Conservation (phyloP, 2,329 filamentous ascomycete genomes). For the Lizonia empirigonia region DNA sequence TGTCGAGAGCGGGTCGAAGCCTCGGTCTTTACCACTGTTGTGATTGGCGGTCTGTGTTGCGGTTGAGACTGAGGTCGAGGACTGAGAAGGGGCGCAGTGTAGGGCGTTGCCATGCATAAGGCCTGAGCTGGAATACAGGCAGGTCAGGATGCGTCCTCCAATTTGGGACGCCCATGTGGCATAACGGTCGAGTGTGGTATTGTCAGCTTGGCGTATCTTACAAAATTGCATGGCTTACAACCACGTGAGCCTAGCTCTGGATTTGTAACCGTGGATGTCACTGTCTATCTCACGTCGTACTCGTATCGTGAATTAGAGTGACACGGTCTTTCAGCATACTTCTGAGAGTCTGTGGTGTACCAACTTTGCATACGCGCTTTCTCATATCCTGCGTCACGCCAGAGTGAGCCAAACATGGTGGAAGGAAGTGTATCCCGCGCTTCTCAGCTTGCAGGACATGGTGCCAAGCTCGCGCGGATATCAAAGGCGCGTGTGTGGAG, state of each 20-base stretch:
- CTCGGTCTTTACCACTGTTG: slow-evolving; percentile 5
- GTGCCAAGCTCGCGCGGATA: slow-evolving; percentile 10
- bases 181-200: neutral
- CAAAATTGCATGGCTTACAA: neutral
- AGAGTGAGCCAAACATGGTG: neutral
- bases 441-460: neutral
- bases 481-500: neutral
- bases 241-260: neutral
- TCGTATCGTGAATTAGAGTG: neutral
- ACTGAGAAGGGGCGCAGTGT: slow-evolving; percentile 1
- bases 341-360: neutral
- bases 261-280: neutral
- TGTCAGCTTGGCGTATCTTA: neutral
- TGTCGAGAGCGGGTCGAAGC: neutral
- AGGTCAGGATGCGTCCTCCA: neutral
- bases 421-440: neutral
- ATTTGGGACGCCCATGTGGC: slow-evolving; percentile 8
- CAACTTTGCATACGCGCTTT: neutral
- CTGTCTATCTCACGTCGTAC: neutral
- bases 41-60: slow-evolving; percentile 7
- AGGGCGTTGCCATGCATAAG: slow-evolving; percentile 4
- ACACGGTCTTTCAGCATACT: neutral
- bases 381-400: no score
- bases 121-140: neutral
- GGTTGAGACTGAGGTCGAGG: neutral